A percentile compares a stretch with the other conserved stretches of the same genome.
phyloP scores from a whole-genome alignment of 2,329 filamentous ascomycete genomes.

The Penicillium sp. region DNA sequence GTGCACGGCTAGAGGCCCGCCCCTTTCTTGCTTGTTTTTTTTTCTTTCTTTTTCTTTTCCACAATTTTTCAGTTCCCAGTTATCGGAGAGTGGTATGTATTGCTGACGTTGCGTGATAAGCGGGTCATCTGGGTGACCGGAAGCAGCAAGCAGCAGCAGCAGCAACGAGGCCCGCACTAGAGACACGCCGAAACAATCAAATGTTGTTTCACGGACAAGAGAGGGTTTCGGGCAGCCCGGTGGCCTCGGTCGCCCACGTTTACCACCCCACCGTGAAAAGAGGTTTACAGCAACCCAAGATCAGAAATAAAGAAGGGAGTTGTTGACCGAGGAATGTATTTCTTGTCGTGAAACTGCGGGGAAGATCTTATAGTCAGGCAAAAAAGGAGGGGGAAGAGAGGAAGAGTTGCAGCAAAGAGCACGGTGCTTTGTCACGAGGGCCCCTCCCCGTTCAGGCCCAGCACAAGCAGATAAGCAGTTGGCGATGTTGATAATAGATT shows the following conservation, averaged over 20 bases:
- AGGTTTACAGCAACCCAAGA: neutral
- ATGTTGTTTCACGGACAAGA: constrained; percentile 5
- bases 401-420: constrained; percentile 8
- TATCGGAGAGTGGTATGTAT: neutral
- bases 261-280: neutral
- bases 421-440: constrained; percentile 27
- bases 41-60: neutral
- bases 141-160: constrained; percentile 21
- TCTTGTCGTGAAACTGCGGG: constrained; percentile 16
- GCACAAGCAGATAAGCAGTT: constrained; percentile 1
- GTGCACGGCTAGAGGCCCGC: neutral
- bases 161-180: constrained; percentile 13
- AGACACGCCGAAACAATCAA: neutral
- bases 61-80: neutral
- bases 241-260: neutral
- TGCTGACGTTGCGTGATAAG: constrained; percentile 30
- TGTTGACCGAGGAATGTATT: neutral
- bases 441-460: constrained; percentile 13
- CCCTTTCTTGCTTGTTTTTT: neutral
- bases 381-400: constrained; percentile 16
- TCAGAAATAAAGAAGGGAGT: neutral
- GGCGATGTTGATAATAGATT: neutral
- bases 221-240: neutral
- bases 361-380: constrained; percentile 11
- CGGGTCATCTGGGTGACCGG: constrained; percentile 32